phyloP scores from a whole-genome alignment of 768 basidiomycete species.

The Russula foetens region DNA sequence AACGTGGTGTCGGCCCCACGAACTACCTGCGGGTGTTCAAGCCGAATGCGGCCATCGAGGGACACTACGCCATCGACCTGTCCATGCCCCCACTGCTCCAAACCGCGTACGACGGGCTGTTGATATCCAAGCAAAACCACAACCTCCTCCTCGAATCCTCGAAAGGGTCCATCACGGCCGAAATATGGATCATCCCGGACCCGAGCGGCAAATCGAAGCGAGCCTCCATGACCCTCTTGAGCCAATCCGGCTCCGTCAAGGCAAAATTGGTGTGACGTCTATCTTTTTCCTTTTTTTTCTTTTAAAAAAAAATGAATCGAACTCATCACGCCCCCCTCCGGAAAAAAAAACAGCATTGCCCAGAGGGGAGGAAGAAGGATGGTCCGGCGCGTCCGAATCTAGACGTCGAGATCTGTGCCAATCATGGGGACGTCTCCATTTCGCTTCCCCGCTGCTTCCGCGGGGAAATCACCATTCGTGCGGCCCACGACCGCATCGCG shows the following conservation, averaged over 20 bases:
- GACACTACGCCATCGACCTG: not conserved
- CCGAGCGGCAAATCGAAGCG: not conserved
- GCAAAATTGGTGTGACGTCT: constrained; percentile 1
- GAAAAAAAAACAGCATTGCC: no score
- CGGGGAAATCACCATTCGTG: not conserved
- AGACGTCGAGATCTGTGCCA: not conserved
- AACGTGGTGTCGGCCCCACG: not conserved
- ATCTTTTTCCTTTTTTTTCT: no score
- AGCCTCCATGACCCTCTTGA: not conserved
- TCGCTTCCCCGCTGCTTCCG: constrained; percentile 1
- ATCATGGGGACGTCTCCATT: not conserved
- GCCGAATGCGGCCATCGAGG: not conserved
- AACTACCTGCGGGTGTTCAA: not conserved
- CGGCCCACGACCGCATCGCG: not conserved
- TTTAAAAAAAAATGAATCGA: no score
- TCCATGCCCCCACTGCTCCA: not conserved
- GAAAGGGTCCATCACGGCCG: not conserved
- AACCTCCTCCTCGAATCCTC: not conserved
- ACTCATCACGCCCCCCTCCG: no score
- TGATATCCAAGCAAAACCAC: not conserved
- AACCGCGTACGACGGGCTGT: no score
- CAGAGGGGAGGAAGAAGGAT: not conserved
- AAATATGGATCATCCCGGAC: not conserved
- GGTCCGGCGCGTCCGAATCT: not conserved
- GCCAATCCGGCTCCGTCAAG: not conserved